A percentile compares a stretch with the other conserved stretches of the same genome.
phyloP scores from a whole-genome alignment of 179 eudicot genomes.

The Actinidia polygama region DNA sequence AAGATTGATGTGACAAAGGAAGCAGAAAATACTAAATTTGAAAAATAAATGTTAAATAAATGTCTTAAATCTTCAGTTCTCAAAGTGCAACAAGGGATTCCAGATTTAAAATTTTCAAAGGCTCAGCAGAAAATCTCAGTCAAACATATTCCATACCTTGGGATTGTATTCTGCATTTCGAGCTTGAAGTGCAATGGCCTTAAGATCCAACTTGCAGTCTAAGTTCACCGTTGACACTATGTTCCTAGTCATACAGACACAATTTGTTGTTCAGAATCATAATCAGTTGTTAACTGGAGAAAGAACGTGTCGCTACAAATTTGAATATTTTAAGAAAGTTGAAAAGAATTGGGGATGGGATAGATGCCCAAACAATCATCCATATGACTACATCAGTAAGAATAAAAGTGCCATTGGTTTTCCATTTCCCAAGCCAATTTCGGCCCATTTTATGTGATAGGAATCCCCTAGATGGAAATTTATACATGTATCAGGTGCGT shows the following conservation, averaged over 20 bases:
- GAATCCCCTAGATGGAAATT: not conserved
- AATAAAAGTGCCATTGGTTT: not conserved
- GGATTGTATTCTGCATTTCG: constrained; percentile 96
- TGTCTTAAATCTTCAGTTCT: not conserved
- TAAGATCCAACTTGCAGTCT: constrained; percentile 87
- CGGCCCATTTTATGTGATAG: not conserved
- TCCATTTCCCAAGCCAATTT: not conserved
- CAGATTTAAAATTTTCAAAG: not conserved
- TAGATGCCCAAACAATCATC: not conserved
- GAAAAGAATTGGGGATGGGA: not conserved
- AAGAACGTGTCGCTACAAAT: not conserved
- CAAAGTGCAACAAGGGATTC: constrained; percentile 3
- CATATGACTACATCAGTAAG: not conserved
- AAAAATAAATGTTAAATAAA: not conserved
- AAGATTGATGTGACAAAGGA: not conserved
- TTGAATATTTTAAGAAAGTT: not conserved
- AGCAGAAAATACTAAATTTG: not conserved
- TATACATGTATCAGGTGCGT: not conserved
- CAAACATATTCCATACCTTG: constrained; percentile 43
- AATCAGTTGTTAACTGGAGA: not conserved
- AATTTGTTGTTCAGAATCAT: not conserved
- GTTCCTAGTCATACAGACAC: constrained; percentile 43
- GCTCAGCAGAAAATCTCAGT: not conserved
- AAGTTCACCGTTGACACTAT: constrained; percentile 87
- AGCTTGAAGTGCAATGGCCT: constrained; percentile 81